These are phyloP conservation scores for Tricholoma hemisulphureum DNA, from an alignment of 768 basidiomycete genomes.

Conservation along the genomic window DNA sequence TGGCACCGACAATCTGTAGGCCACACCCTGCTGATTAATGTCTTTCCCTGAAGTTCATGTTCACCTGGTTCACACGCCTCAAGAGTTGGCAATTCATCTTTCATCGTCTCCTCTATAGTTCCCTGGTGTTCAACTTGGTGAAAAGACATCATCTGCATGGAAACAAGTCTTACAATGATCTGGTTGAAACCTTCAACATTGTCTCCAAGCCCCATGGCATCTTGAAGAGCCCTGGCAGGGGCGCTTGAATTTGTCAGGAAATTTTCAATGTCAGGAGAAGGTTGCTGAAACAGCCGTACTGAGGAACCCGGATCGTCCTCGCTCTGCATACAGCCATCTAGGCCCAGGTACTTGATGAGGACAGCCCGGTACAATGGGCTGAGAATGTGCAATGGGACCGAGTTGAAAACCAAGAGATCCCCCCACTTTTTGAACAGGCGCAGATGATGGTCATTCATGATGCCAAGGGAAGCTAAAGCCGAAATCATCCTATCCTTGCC, in stretches of 20 bases:
- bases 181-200: background rate
- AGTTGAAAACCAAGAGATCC: constrained; percentile 1
- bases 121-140: background rate
- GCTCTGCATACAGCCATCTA: background rate
- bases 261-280: constrained; percentile 1
- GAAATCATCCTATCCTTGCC: background rate
- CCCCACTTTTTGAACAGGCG: constrained; percentile 1
- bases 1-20: background rate
- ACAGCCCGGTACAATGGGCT: constrained; percentile 2
- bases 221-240: background rate
- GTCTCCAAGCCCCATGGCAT: background rate
- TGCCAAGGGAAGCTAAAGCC: constrained; percentile 1
- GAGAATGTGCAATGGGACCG: background rate
- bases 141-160: background rate
- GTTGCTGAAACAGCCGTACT: background rate
- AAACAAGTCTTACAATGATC: background rate
- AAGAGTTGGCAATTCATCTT: background rate
- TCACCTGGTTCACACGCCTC: background rate
- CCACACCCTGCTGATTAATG: background rate
- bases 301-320: background rate
- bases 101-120: background rate
- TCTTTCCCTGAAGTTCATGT: background rate
- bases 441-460: constrained; percentile 9
- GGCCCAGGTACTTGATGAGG: background rate
- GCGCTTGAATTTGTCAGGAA: background rate